phyloP scores from a whole-genome alignment of 2,329 filamentous ascomycete species.

The Ceratocystiopsis sp. region DNA sequence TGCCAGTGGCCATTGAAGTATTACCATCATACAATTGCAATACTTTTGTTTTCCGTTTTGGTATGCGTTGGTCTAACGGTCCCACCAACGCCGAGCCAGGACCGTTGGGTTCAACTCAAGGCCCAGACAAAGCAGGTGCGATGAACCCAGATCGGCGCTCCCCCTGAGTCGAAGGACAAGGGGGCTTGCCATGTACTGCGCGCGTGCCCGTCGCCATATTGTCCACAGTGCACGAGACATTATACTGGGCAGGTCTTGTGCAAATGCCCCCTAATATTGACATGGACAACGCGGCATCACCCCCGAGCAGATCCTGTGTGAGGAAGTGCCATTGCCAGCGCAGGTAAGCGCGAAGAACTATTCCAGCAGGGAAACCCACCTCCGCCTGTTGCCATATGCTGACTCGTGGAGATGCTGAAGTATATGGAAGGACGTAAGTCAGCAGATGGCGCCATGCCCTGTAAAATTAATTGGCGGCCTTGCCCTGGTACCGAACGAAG shows the following conservation, averaged over 20 bases:
- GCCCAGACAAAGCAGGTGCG: too few relatives aligned
- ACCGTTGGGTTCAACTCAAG: too few relatives aligned
- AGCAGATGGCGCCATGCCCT: slow-evolving; percentile 3
- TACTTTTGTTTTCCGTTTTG: too few relatives aligned
- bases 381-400: slow-evolving; percentile 6
- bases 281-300: slow-evolving; percentile 20
- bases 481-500: slow-evolving; percentile 3
- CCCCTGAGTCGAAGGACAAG: too few relatives aligned
- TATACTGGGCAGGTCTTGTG: slow-evolving; percentile 54
- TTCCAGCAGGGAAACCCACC: not conserved
- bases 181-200: too few relatives aligned
- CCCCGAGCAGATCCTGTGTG: slow-evolving; percentile 8
- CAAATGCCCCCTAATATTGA: slow-evolving; percentile 59
- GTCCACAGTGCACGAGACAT: slow-evolving; percentile 32
- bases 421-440: slow-evolving; percentile 8
- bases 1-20: too few relatives aligned
- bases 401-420: slow-evolving; percentile 11
- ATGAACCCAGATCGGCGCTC: too few relatives aligned
- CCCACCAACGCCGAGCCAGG: too few relatives aligned
- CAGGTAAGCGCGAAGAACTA: not conserved
- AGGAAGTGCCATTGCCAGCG: slow-evolving; percentile 7
- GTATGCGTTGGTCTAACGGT: too few relatives aligned
- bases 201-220: too few relatives aligned
- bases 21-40: too few relatives aligned
- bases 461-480: slow-evolving; percentile 1